Evolutionary conservation across 331 rosid genomes (phyloP).

Genomic region (Cydonia oblonga): DNA sequence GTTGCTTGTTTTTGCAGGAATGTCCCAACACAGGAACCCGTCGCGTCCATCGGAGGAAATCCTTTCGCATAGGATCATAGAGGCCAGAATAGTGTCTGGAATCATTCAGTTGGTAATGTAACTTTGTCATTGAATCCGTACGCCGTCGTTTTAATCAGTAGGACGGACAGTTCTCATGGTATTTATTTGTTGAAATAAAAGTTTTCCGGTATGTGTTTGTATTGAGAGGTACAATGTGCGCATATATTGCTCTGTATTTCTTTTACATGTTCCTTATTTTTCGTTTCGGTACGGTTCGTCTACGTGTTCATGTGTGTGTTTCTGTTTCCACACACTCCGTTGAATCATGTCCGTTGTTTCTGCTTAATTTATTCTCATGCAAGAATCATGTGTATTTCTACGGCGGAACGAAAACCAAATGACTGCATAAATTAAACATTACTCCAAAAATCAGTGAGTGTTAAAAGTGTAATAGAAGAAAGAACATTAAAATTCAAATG

Average conservation of each 20-base stretch:
- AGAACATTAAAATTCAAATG: no score
- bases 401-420: no score
- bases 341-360: no score
- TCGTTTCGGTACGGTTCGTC: no score
- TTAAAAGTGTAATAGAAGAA: no score
- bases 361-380: no score
- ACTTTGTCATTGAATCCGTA: neutral
- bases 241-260: neutral
- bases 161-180: neutral
- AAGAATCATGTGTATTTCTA: no score
- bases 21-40: constrained; percentile 16
- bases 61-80: constrained; percentile 25
- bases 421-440: no score
- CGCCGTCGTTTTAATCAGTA: neutral
- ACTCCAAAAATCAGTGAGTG: accelerated
- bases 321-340: no score
- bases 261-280: neutral
- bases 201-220: neutral
- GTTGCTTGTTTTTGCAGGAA: constrained; percentile 21
- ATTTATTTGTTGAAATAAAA: neutral
- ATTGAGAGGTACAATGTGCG: neutral
- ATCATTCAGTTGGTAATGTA: neutral
- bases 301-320: no score
- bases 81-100: neutral
- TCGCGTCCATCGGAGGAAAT: constrained; percentile 31